Evolutionary conservation across 208 protist species (phyloP).

Genomic region (Acanthamoeba quina): DNA sequence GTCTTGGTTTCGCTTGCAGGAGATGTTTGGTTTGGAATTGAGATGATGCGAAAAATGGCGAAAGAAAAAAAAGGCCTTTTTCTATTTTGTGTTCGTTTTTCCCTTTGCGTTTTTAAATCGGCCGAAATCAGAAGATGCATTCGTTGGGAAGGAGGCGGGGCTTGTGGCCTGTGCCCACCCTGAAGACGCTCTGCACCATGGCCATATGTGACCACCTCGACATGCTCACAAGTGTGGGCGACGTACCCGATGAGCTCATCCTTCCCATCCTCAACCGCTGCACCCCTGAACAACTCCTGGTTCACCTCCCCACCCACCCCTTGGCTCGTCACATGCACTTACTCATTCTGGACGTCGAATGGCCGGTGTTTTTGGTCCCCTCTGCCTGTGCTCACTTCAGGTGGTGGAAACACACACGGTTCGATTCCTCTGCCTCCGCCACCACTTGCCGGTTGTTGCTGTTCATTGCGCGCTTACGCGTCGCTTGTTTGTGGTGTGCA

Average conservation of each 20-base stretch:
- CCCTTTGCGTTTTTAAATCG: no score
- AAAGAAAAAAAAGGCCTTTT: no score
- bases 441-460: background rate
- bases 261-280: constrained; percentile 8
- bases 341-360: no score
- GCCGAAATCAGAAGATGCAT: background rate
- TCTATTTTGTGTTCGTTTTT: background rate
- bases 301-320: background rate
- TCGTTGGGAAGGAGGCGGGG: background rate
- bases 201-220: constrained; percentile 5
- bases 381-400: background rate
- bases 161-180: background rate
- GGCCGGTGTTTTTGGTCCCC: no score
- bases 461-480: background rate
- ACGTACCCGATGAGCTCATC: constrained; percentile 34
- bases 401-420: constrained; percentile 29
- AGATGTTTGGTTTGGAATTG: background rate
- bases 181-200: background rate
- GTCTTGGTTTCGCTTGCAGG: background rate
- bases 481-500: background rate
- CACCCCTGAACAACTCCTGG: constrained; percentile 23
- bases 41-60: no score
- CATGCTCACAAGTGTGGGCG: constrained; percentile 24
- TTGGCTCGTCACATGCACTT: background rate
- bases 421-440: background rate